Base-by-base conservation (phyloP, 148 eudicot genomes). In the Talinum fruticosum region DNA sequence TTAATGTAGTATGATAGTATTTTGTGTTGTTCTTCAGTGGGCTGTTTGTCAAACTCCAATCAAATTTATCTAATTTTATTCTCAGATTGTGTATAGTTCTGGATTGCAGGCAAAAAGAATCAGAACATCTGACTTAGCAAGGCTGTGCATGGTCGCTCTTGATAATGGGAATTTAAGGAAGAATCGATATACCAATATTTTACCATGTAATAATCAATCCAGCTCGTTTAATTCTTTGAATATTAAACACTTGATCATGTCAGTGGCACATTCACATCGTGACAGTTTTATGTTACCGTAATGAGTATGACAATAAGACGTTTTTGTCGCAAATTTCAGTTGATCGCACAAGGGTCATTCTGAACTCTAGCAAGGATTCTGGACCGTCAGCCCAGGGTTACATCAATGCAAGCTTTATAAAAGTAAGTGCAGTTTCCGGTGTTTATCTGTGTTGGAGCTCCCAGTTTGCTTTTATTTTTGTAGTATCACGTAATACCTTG, bases 341-440 rank as follows among this genome's bases (percentile, higher is more conserved):
- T 84, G 97, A 95, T 78, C 76, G 76, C 72, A 89, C 86, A 71
- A 86, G 99, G 85, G 92, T 95, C 82, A 86, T 91, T 62, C 84
- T 95, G 84, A 83, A 87, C 76, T 88, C 90, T n/a, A 87, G 90
- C 80, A 87, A 85, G 79, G 98, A 94, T 78, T 86, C 92, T 81
- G 87, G 96, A 72, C 83, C 91, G 76, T 72, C 92, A 75, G 92
- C 93, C 57, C 84, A 65, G 85, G 99, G 97, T 66, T 95, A 92
- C 82, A 91, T 95, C 54, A 95, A 95, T 83, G 99, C 99, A 75
- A 95, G 97, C 84, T 80, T 89, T 71, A 80, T 95, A 33, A 84
- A 76, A 83, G 98, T 91, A 81, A 76, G 83, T 45, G 77, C 49
- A 80, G 44, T 54, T 12, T 36, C 29, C 24, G 62, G 13, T 29